Evolutionary conservation across 805 yeast species (phyloP).

Genomic region (Yamadazyma takamatsuzukensis): DNA sequence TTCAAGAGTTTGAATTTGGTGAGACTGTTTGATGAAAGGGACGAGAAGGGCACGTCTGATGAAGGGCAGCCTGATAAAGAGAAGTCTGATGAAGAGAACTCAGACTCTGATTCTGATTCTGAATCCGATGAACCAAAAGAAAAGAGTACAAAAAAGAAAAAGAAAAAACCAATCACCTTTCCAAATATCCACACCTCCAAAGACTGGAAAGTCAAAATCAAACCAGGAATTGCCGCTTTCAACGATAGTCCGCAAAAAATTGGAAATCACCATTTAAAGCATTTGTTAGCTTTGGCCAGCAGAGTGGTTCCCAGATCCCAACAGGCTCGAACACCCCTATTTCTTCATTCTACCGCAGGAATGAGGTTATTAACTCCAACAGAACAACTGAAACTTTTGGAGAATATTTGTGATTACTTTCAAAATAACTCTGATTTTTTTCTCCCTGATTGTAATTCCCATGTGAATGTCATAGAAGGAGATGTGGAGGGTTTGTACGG

Average conservation of each 20-base stretch:
- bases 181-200: slow-evolving; percentile 33
- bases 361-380: slow-evolving; percentile 55
- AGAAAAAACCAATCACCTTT: not conserved
- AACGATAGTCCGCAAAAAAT: slow-evolving; percentile 45
- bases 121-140: slow-evolving; percentile 4
- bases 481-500: slow-evolving; percentile 65
- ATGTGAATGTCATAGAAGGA: slow-evolving; percentile 59
- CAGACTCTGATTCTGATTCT: slow-evolving; percentile 4
- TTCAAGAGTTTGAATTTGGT: slow-evolving; percentile 11
- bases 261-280: slow-evolving; percentile 49
- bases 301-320: slow-evolving; percentile 57
- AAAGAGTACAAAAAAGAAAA: not conserved
- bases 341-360: slow-evolving; percentile 69
- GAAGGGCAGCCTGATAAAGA: not conserved
- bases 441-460: slow-evolving; percentile 59
- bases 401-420: slow-evolving; percentile 48
- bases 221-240: slow-evolving; percentile 58
- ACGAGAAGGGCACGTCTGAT: not conserved
- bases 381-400: slow-evolving; percentile 45
- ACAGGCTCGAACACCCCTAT: slow-evolving; percentile 60
- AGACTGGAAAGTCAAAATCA: slow-evolving; percentile 49
- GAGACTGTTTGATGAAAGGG: slow-evolving; percentile 9
- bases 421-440: slow-evolving; percentile 45
- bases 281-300: slow-evolving; percentile 46
- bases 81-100: slow-evolving; percentile 7